Evolutionary conservation across 139 green algal genomes (phyloP).

Genomic region (Chlorella sp.): DNA sequence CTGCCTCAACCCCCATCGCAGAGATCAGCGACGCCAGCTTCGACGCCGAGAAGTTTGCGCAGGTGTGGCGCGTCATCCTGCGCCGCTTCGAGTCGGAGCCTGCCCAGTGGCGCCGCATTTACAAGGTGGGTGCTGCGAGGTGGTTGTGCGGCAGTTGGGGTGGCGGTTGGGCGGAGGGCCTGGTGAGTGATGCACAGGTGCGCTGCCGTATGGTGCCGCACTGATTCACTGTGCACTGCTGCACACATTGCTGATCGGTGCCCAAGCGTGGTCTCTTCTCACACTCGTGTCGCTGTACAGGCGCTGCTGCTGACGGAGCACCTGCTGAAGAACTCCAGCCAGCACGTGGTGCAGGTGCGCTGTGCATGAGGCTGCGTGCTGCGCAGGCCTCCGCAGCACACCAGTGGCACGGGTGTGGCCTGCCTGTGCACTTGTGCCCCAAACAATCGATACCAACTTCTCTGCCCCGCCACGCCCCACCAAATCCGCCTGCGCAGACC

Average conservation of each 20-base stretch:
- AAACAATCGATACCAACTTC: too few species aligned
- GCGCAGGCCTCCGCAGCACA: too few species aligned
- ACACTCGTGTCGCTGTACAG: too few species aligned
- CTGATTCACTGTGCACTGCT: not conserved
- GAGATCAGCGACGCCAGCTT: constrained; percentile 30
- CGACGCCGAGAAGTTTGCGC: constrained; percentile 36
- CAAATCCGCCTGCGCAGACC: not conserved
- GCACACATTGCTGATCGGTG: not conserved
- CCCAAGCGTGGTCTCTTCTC: too few species aligned
- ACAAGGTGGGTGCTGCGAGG: constrained; percentile 4
- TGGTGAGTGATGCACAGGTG: too few species aligned
- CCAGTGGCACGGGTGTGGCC: too few species aligned
- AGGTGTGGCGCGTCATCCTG: constrained; percentile 30
- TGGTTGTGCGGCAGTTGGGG: not conserved
- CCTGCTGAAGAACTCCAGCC: constrained; percentile 34
- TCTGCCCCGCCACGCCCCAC: too few species aligned
- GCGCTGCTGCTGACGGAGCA: constrained; percentile 35
- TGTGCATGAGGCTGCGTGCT: too few species aligned
- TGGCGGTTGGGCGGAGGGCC: not conserved
- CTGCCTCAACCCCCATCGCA: not conserved
- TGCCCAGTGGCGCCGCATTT: constrained; percentile 21
- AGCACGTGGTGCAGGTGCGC: constrained; percentile 26
- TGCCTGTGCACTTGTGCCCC: too few species aligned
- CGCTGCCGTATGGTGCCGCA: too few species aligned
- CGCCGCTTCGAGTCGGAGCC: constrained; percentile 13